phyloP scores from a whole-genome alignment of 345 rosid genomes.

The Rhodomyrtus tomentosa region DNA sequence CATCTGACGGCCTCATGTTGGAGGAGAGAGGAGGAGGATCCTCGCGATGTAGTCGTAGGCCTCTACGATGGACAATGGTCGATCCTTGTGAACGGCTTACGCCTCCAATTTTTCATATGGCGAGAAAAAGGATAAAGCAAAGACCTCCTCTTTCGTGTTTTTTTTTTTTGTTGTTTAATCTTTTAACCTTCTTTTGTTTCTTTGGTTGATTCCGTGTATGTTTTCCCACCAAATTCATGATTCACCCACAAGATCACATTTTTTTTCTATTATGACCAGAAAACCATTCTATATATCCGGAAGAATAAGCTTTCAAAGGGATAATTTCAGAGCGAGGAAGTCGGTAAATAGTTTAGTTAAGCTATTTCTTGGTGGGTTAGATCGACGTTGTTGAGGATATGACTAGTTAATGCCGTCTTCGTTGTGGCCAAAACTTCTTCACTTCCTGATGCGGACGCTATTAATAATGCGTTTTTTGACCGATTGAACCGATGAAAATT shows the following conservation, averaged over 20 bases:
- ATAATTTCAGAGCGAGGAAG: background rate
- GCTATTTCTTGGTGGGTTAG: background rate
- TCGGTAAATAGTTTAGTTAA: background rate
- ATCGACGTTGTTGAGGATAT: background rate
- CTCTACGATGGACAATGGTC: background rate
- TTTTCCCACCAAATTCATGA: background rate
- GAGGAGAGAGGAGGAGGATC: background rate
- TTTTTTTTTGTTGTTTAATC: too few species aligned
- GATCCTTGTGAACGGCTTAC: background rate
- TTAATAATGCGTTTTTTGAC: too few species aligned
- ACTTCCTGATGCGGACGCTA: too few species aligned
- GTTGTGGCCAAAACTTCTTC: background rate
- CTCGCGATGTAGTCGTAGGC: background rate
- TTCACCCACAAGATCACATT: background rate
- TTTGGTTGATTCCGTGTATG: background rate
- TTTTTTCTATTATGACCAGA: background rate
- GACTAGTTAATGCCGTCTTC: background rate
- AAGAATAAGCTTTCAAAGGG: background rate
- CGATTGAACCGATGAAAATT: too few species aligned
- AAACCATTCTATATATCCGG: background rate
- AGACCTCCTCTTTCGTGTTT: background rate
- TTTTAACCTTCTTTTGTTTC: background rate
- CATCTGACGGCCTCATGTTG: background rate
- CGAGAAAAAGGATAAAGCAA: background rate
- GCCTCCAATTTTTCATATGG: background rate